Percentiles rank a stretch among this genome's conserved stretches.
These are phyloP conservation scores for Pseudogymnoascus sp. DNA, from an alignment of 2,329 filamentous ascomycete species.

Conservation along the genomic window DNA sequence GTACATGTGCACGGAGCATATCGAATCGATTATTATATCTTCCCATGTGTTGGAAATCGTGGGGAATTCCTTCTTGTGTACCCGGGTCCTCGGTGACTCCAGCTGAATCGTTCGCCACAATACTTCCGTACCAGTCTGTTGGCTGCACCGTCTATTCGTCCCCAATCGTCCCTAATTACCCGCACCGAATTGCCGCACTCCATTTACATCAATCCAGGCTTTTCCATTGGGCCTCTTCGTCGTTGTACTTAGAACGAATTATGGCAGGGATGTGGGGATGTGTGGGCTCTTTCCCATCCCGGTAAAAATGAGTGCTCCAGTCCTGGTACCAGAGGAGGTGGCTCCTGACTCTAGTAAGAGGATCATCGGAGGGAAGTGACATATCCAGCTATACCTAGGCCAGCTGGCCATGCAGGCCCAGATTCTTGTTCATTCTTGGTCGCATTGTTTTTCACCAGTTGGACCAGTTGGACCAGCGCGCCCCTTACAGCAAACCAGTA, in stretches of 20 bases:
- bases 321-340: neutral
- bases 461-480: neutral
- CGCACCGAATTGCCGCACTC: neutral
- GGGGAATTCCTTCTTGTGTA: slow-evolving; percentile 2
- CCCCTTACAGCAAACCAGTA: neutral
- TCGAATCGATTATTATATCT: neutral
- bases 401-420: slow-evolving; percentile 6
- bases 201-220: neutral
- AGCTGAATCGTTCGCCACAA: slow-evolving; percentile 6
- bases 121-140: neutral
- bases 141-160: neutral
- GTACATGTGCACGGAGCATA: neutral
- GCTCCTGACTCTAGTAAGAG: neutral
- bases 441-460: neutral
- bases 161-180: neutral
- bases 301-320: neutral
- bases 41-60: neutral
- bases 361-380: neutral
- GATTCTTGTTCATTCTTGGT: neutral
- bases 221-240: neutral
- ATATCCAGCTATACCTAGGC: slow-evolving; percentile 7
- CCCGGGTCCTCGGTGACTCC: slow-evolving; percentile 1
- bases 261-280: neutral
- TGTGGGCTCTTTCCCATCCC: neutral
- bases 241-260: neutral